Percentiles rank a stretch among this genome's conserved stretches.
Evolutionary conservation across 768 basidiomycete genomes (phyloP).

Genomic region (Pleurotus cornucopiae): DNA sequence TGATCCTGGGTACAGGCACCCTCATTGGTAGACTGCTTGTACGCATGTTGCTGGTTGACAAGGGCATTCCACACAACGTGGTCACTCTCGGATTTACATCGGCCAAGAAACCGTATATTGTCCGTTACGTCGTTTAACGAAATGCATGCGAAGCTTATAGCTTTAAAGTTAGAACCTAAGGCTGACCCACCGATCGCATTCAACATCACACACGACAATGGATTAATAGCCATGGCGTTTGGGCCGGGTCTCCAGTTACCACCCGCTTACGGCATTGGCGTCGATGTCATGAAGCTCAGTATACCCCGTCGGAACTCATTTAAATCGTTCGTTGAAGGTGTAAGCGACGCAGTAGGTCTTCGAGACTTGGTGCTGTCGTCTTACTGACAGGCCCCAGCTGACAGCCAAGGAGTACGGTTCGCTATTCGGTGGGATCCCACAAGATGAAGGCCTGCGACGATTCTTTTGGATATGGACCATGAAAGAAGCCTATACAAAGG

Average conservation of each 20-base stretch:
- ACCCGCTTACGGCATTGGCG: conserved; percentile 61
- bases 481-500: conserved; percentile 91
- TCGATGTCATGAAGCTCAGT: conserved; percentile 79
- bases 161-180: conserved; percentile 17
- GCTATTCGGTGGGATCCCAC: conserved; percentile 35
- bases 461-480: conserved; percentile 88
- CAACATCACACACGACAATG: conserved; percentile 82
- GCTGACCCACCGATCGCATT: conserved; percentile 60
- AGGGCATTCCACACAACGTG: conserved; percentile 41
- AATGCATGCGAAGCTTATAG: background rate
- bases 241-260: conserved; percentile 36
- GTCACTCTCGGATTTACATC: conserved; percentile 56
- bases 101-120: conserved; percentile 76
- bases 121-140: conserved; percentile 25
- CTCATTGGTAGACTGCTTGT: conserved; percentile 75
- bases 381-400: conserved; percentile 26
- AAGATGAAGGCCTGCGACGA: conserved; percentile 47
- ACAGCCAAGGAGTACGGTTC: conserved; percentile 36
- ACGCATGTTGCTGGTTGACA: conserved; percentile 56
- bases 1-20: conserved; percentile 44
- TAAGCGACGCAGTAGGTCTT: conserved; percentile 58
- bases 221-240: conserved; percentile 65
- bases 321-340: conserved; percentile 53
- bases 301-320: conserved; percentile 58
- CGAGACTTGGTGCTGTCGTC: background rate